These are phyloP conservation scores for Chytriomyces sp. DNA, from an alignment of 192 early-diverging fungal genomes.

Conservation along the genomic window DNA sequence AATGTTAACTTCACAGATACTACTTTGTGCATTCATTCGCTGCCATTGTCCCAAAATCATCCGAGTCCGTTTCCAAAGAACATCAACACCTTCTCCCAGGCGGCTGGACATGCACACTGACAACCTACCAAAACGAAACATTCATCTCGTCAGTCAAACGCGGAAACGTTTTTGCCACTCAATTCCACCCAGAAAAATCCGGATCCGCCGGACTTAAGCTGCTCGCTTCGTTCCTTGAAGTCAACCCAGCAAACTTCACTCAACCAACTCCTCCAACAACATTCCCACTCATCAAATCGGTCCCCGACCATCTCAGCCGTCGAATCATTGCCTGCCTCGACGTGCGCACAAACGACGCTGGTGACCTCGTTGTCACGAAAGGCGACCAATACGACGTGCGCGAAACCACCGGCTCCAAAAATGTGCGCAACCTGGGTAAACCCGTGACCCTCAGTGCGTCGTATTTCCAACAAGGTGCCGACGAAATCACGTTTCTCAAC, in stretches of 20 bases:
- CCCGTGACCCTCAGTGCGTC: conserved; percentile 91
- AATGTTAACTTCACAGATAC: conserved; percentile 63
- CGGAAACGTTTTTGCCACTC: conserved; percentile 93
- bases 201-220: conserved; percentile 86
- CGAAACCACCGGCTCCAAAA: conserved; percentile 64
- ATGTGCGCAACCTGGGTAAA: conserved; percentile 95
- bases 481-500: conserved; percentile 98
- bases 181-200: conserved; percentile 99
- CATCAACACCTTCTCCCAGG: conserved; percentile 39
- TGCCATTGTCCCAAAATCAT: conserved; percentile 58
- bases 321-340: conserved; percentile 98
- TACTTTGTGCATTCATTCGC: conserved; percentile 99
- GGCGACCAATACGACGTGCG: conserved; percentile 99
- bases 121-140: conserved; percentile 85
- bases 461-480: conserved; percentile 96
- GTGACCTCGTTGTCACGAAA: conserved; percentile 98
- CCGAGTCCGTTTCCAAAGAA: not conserved
- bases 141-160: conserved; percentile 84
- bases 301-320: conserved; percentile 71
- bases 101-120: conserved; percentile 80
- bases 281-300: conserved; percentile 9
- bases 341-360: conserved; percentile 94
- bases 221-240: conserved; percentile 78
- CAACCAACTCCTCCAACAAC: conserved; percentile 23
- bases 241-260: conserved; percentile 25